phyloP scores from a whole-genome alignment of 2,329 filamentous ascomycete genomes.

The Paecilomyces fulvus region DNA sequence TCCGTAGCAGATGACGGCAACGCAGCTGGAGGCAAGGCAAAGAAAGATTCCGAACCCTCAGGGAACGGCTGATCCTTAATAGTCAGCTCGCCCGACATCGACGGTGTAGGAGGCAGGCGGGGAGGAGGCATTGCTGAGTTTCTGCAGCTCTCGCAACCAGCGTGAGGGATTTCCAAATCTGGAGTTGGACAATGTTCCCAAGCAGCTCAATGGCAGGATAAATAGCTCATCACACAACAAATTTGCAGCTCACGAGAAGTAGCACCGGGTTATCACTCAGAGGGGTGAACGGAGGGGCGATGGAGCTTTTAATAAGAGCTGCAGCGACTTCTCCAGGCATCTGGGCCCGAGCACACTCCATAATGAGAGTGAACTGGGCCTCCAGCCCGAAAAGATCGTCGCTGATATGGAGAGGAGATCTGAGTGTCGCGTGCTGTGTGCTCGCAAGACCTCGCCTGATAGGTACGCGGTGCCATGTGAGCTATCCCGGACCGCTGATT shows the following conservation, averaged over 20 bases:
- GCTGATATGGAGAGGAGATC: neutral
- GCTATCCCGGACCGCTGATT: slow-evolving; percentile 15
- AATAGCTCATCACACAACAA: neutral
- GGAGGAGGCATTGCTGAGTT: slow-evolving; percentile 21
- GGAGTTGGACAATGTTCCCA: neutral
- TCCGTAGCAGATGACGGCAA: slow-evolving; percentile 17
- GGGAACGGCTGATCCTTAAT: slow-evolving; percentile 25
- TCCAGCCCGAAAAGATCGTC: neutral
- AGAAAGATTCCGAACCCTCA: slow-evolving; percentile 22
- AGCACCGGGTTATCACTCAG: neutral
- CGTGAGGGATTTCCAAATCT: neutral
- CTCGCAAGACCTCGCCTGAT: neutral
- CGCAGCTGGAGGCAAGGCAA: slow-evolving; percentile 29
- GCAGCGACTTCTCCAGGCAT: neutral
- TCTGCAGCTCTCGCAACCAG: neutral
- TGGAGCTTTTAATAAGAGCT: neutral
- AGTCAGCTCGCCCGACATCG: slow-evolving; percentile 31
- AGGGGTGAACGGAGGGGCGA: neutral
- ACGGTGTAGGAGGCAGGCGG: slow-evolving; percentile 27
- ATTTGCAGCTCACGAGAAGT: neutral
- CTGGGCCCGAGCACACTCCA: neutral
- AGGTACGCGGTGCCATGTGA: slow-evolving; percentile 19
- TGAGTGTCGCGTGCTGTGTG: slow-evolving; percentile 28
- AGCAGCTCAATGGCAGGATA: neutral
- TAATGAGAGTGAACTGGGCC: neutral